Evolutionary conservation across 768 basidiomycete species (phyloP).

Genomic region (Psilocybe subaeruginosa): DNA sequence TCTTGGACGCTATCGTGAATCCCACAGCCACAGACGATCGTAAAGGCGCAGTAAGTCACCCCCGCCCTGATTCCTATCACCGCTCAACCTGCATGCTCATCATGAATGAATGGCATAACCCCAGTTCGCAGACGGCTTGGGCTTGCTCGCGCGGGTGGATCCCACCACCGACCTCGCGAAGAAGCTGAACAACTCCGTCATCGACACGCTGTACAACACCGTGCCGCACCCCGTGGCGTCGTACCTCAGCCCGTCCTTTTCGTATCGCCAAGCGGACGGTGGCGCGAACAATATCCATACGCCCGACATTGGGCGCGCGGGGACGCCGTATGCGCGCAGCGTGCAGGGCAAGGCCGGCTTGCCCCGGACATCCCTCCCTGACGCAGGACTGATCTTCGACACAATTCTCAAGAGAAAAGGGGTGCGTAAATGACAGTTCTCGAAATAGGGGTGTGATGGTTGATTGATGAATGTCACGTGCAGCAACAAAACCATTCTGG

Average conservation of each 20-base stretch:
- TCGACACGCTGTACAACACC: conserved; percentile 57
- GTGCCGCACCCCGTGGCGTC: conserved; percentile 53
- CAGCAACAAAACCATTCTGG: conserved; percentile 47
- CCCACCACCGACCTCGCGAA: conserved; percentile 13
- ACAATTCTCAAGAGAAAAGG: conserved; percentile 46
- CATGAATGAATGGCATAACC: not conserved
- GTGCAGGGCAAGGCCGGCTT: conserved; percentile 46
- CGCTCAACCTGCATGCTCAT: no score
- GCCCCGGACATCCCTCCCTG: conserved; percentile 48
- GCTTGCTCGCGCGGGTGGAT: conserved; percentile 16
- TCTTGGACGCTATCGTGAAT: conserved; percentile 6
- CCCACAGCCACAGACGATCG: conserved; percentile 15
- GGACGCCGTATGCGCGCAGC: conserved; percentile 54
- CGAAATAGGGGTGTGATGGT: not conserved
- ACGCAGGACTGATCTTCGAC: conserved; percentile 65
- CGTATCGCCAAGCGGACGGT: conserved; percentile 39
- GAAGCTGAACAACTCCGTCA: conserved; percentile 17
- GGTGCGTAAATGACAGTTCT: conserved; percentile 3
- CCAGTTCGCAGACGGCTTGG: conserved; percentile 18
- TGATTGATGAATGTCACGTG: not conserved
- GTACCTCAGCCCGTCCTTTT: conserved; percentile 31
- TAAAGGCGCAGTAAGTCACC: conserved; percentile 12
- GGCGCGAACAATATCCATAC: conserved; percentile 44
- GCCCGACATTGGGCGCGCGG: conserved; percentile 52
- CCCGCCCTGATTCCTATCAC: no score